Evolutionary conservation across 371 early-diverging fungal species (phyloP).

Genomic region (Apophysomyces sp.): DNA sequence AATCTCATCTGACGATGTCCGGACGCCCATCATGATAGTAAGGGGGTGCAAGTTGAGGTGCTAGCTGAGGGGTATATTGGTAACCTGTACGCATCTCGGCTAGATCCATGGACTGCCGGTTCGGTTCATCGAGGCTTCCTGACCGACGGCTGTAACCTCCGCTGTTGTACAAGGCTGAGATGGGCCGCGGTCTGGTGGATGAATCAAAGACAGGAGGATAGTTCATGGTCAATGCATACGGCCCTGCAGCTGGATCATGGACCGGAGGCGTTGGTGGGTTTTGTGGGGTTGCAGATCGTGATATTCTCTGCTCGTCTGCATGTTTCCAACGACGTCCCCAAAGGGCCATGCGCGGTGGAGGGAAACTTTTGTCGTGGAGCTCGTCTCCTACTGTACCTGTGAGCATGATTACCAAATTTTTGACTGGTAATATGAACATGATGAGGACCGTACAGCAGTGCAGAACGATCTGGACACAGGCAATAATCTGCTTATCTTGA

Average conservation of each 20-base stretch:
- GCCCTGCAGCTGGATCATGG: neutral
- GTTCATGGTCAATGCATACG: neutral
- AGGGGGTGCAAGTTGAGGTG: neutral
- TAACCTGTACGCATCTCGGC: neutral
- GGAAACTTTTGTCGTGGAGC: slow-evolving; percentile 15
- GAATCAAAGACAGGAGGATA: neutral
- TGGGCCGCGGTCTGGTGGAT: neutral
- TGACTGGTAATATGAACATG: slow-evolving; percentile 21
- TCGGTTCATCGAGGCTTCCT: neutral
- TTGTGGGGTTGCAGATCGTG: too few species aligned
- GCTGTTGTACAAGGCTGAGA: neutral
- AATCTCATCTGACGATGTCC: too few species aligned
- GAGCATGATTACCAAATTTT: slow-evolving; percentile 21
- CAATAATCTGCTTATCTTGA: slow-evolving; percentile 32
- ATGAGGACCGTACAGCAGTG: slow-evolving; percentile 32
- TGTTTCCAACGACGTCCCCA: slow-evolving; percentile 11
- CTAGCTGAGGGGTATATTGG: neutral
- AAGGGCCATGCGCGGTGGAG: slow-evolving; percentile 22
- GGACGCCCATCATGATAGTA: too few species aligned
- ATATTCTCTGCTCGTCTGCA: neutral
- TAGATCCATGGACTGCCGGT: neutral
- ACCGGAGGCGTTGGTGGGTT: neutral
- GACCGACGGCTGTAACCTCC: neutral
- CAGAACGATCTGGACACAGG: slow-evolving; percentile 34
- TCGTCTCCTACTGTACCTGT: slow-evolving; percentile 21